These are phyloP conservation scores for Cystobasidium tubakii DNA, from an alignment of 768 basidiomycete species.

Conservation along the genomic window DNA sequence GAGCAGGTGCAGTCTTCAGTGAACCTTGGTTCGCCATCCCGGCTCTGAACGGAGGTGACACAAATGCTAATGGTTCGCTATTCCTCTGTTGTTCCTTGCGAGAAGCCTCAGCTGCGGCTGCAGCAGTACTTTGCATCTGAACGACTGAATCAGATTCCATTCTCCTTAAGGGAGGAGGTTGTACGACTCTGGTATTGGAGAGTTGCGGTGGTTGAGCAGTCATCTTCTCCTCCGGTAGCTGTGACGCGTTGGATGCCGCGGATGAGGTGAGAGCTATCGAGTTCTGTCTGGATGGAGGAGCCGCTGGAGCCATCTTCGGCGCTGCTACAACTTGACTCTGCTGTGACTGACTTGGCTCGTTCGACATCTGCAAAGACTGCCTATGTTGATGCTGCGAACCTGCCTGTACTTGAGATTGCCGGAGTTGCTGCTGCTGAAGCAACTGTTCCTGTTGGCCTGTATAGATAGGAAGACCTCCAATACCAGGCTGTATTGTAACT, in stretches of 20 bases:
- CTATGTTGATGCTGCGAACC: background rate
- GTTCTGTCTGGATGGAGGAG: background rate
- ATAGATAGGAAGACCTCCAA: conserved; percentile 4
- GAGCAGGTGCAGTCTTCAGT: background rate
- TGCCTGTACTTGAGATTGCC: background rate
- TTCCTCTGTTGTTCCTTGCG: background rate
- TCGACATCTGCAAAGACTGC: background rate
- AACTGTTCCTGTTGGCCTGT: conserved; percentile 4
- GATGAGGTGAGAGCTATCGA: background rate
- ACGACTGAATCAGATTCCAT: background rate
- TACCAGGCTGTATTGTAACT: background rate
- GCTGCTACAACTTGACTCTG: background rate
- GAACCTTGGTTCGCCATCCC: background rate
- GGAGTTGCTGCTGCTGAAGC: conserved; percentile 25
- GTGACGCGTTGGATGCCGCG: background rate
- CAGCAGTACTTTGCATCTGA: background rate
- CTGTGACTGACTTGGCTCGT: background rate
- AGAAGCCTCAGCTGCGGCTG: background rate
- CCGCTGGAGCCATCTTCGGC: background rate
- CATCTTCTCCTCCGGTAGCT: background rate
- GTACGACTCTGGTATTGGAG: background rate
- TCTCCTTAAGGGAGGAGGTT: background rate
- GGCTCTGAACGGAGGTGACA: background rate
- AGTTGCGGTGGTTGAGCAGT: background rate
- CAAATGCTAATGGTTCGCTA: background rate